Percentiles rank a stretch among this genome's conserved stretches.
phyloP scores from a whole-genome alignment of 495 filamentous ascomycete species.

The Pseudoneurospora amorphoporcata region DNA sequence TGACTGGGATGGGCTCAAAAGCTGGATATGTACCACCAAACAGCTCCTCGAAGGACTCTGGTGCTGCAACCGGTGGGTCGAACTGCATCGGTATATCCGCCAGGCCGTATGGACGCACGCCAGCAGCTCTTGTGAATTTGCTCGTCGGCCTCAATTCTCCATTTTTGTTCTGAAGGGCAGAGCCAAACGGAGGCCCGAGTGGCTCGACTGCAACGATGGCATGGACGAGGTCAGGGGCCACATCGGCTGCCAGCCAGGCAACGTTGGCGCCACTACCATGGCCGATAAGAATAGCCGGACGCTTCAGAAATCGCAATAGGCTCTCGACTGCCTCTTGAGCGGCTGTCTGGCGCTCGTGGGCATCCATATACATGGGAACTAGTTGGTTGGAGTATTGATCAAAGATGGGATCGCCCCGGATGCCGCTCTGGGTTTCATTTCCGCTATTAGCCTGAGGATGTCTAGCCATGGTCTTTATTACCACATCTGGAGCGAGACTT shows the following conservation, averaged over 20 bases:
- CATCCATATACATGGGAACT: conserved; percentile 13
- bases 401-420: conserved; percentile 39
- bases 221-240: conserved; percentile 33
- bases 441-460: neutral
- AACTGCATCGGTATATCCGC: conserved; percentile 29
- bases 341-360: conserved; percentile 29
- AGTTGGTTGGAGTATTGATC: conserved; percentile 32
- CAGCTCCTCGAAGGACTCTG: neutral
- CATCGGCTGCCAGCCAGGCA: conserved; percentile 40
- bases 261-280: conserved; percentile 45
- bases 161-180: neutral
- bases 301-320: conserved; percentile 28
- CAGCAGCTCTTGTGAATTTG: neutral
- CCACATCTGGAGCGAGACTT: neutral
- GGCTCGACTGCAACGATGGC: conserved; percentile 45
- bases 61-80: conserved; percentile 2
- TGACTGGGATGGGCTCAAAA: neutral
- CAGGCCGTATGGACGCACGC: conserved; percentile 31
- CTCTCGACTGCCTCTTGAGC: conserved; percentile 34
- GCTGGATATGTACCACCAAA: neutral
- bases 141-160: neutral
- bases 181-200: conserved; percentile 39
- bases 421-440: conserved; percentile 17
- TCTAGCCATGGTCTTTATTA: neutral
- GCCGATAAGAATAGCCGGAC: conserved; percentile 35